Evolutionary conservation across 768 basidiomycete genomes (phyloP), one percentile per base, ranked within the genome.

Genomic region (Suillus subalutaceus): DNA sequence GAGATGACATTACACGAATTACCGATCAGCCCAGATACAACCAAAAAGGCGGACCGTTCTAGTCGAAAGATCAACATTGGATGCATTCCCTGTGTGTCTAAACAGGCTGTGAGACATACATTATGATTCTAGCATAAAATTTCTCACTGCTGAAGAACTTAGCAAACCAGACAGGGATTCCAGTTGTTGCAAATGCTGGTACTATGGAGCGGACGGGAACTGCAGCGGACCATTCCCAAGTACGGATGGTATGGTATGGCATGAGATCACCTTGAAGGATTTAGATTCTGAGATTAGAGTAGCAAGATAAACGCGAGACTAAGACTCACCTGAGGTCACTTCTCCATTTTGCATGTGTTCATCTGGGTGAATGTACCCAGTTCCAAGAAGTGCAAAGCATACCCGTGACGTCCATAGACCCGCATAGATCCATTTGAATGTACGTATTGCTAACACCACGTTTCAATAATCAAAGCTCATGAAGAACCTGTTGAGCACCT

Each of bases 271-370:
- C 79, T 80, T 35, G 0, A 4, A 56, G 20, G 32, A n/a, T 56
- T 26, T 44, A 40, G 62, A 64, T 61, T 26, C 40, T 12, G 4
- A n/a, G 59, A 65, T 62, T 70, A 70, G 64, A 38, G 26, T 8
- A 46, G 64, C 10, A 57, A 41, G 12, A 65, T n/a, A 38, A 40
- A 60, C 55, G 53, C 65, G 18, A 65, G 40, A 6, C 6, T 50
- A 18, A 50, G 67, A 60, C 60, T 60, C 67, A 79, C 80, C 80
- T 62, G 80, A 77, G 15, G 72, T 74, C 23, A 77, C 69, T 68
- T 81, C 80, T 41, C 78, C 80, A 67, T 78, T 80, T 69, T 81
- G 80, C 69, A 81, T 78, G 65, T 79, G 72, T 69, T 81, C 80
- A 64, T 81, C 80, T 10, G 80, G 80, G 63, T 81, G 80, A 44